A percentile compares a stretch with the other conserved stretches of the same genome.
These are phyloP conservation scores for Cyathus striatus DNA, from an alignment of 768 basidiomycete species.

Conservation along the genomic window DNA sequence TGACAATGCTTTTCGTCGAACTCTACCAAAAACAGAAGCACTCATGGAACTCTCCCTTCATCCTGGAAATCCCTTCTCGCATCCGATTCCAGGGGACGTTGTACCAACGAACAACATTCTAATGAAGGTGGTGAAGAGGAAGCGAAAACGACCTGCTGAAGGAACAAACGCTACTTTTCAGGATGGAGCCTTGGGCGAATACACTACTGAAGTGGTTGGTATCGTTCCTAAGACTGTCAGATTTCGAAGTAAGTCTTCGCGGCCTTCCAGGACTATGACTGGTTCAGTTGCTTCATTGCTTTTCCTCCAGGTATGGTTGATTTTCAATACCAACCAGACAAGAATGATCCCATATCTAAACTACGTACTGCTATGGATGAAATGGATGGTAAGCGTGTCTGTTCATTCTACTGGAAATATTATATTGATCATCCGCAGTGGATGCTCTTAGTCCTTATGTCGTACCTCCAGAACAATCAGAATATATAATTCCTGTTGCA, in stretches of 20 bases:
- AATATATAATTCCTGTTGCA: conserved; percentile 12
- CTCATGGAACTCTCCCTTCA: conserved; percentile 75
- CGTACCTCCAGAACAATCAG: conserved; percentile 65
- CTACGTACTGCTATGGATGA: conserved; percentile 70
- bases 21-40: conserved; percentile 53
- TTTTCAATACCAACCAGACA: conserved; percentile 80
- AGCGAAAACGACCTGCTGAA: conserved; percentile 47
- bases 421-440: conserved; percentile 39
- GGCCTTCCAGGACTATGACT: not conserved
- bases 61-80: conserved; percentile 71
- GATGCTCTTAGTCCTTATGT: conserved; percentile 66
- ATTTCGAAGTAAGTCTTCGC: conserved; percentile 71
- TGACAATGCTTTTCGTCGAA: conserved; percentile 73
- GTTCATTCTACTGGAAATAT: not conserved
- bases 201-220: conserved; percentile 69
- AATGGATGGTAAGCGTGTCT: conserved; percentile 68
- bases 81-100: conserved; percentile 81
- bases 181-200: conserved; percentile 54
- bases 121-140: conserved; percentile 76
- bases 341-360: conserved; percentile 62
- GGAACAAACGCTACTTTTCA: conserved; percentile 13
- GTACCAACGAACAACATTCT: conserved; percentile 77
- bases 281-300: too few species aligned
- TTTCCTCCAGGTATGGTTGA: conserved; percentile 80
- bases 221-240: conserved; percentile 77